Base-by-base conservation (phyloP, 768 basidiomycete genomes). In the Termitomyces sp. region DNA sequence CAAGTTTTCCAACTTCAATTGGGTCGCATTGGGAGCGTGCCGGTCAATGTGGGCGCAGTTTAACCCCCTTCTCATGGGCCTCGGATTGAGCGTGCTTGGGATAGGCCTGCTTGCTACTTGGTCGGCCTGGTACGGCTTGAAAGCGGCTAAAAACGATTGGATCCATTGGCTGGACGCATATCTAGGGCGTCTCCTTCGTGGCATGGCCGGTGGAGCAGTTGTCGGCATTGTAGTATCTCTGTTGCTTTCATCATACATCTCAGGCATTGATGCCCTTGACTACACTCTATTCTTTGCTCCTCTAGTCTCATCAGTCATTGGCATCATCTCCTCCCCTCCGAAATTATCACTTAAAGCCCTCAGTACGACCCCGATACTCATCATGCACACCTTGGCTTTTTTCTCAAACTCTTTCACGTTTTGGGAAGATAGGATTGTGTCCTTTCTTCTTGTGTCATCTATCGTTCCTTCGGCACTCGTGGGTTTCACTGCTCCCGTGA, bases 381-480 rank as follows among this genome's bases (percentile, higher is more conserved):
- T 84, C 57, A 75, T 93, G 2, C 95, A 98, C 66, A 72, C 87
- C 1, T 56, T 89, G 4, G 77, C 88, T 7, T 96, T 96, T 72
- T 82, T 88, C 16, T 96, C 95, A 28, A 98, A 98, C 76, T 97
- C 95, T 0, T 96, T 93, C 77, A 93, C 91, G n/a, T 83, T 98
- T 71, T 98, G 95, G 94, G 97, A 99, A 80, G 95, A 98, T 70
- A 82, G 82, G 35, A 77, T 92, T 57, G 78, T 89, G 12, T 82
- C 86, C 8, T 95, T 87, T 79, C 80, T 98, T 56, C 75, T 87
- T 60, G 69, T 87, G 47, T 82, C 82, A 40, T 89, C 84, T 35
- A 74, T 93, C 40, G 72, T 84, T 12, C 85, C 87, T 0, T 76
- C 74, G 59, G 73, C 89, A 61, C 67, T 89, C 35, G 77, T 77